A percentile compares a stretch with the other conserved stretches of the same genome.
These are phyloP conservation scores for Pichia gijzeniarum DNA, from an alignment of 805 yeast species.

Conservation along the genomic window DNA sequence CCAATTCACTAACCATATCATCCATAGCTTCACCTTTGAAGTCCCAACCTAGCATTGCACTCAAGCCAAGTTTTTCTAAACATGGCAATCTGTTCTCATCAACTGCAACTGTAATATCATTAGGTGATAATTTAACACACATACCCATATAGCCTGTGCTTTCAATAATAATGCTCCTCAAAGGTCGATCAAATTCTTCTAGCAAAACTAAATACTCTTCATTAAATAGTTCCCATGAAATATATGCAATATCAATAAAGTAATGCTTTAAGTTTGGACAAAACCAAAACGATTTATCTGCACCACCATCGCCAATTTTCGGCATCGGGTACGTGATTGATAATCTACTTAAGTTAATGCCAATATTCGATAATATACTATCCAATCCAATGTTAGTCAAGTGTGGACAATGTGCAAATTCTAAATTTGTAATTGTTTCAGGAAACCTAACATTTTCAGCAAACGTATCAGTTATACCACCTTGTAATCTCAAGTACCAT, in stretches of 20 bases:
- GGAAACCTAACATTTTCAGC: conserved; percentile 70
- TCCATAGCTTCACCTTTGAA: conserved; percentile 51
- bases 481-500: conserved; percentile 69
- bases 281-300: conserved; percentile 65
- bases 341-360: conserved; percentile 55
- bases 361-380: conserved; percentile 54
- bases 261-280: conserved; percentile 68
- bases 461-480: conserved; percentile 84
- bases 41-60: conserved; percentile 84
- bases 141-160: conserved; percentile 87
- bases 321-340: conserved; percentile 88
- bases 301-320: conserved; percentile 54
- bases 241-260: conserved; percentile 75
- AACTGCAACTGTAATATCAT: conserved; percentile 80
- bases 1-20: conserved; percentile 62
- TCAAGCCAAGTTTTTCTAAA: conserved; percentile 56
- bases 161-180: conserved; percentile 61
- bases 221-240: conserved; percentile 44
- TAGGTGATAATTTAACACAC: conserved; percentile 75
- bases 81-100: conserved; percentile 70
- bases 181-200: conserved; percentile 34
- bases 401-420: conserved; percentile 83
- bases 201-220: conserved; percentile 38
- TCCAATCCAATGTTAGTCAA: conserved; percentile 61
- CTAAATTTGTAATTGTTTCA: conserved; percentile 56